Base-by-base conservation (phyloP, 768 basidiomycete genomes). In the Rhizopogon sp. region DNA sequence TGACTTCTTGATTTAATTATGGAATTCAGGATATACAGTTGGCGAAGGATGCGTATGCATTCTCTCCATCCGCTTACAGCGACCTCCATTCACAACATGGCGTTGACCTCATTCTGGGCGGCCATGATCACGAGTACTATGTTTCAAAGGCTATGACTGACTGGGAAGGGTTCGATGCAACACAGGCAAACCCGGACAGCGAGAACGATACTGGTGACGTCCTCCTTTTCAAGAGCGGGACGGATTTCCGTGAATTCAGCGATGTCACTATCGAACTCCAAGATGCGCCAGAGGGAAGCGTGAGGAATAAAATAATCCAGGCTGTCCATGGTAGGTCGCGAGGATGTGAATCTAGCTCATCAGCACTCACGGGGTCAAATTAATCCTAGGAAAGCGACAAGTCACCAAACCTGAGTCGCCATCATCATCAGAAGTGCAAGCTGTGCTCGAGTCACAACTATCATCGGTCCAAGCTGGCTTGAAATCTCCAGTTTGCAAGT, bases 111-210 rank as follows among this genome's bases (percentile, higher is more conserved):
- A 69, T 95, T 40, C 78, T 95, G 2, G 93, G 93, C 5, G 93
- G 93, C 2, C 93, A 96, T 62, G 93, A 96, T 65, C 93, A 96
- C 58, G 72, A 88, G 3, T 92, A 90, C 70, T 92, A 80, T 64
- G 78, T 81, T 41, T 82, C 85, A 37, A 81, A 77, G 59, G 90
- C 88, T 9, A 79, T 83, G 13, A 76, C 73, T 40, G 66, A 72
- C 5, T 92, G 89, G 89, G 81, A 87, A 28, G 79, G 76, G 52
- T 86, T 83, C 56, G 80, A 91, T 58, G 64, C 76, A 17, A 70
- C 67, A 3, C 61, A 76, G 42, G 66, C 74, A 3, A 76, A 80
- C 29, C 76, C 87, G 16, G 92, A 88, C 29, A 82, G 83, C 6
- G 88, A 91, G 62, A 74, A 71, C n/a, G 90, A 91, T 60, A 63